phyloP scores from a whole-genome alignment of 2,329 filamentous ascomycete species.

The Penicillium griseofulvum region DNA sequence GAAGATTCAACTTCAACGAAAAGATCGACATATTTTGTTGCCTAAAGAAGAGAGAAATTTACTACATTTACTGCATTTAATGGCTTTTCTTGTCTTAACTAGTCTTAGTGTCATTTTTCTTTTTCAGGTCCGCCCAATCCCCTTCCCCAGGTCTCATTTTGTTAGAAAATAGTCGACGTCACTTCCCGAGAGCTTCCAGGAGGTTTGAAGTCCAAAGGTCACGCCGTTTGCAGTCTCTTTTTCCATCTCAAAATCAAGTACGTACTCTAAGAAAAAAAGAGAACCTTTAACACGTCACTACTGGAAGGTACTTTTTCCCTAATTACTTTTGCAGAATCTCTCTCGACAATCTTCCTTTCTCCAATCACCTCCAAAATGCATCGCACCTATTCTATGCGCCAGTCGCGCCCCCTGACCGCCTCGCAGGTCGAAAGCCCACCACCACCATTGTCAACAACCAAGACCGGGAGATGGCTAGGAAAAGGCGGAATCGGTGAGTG shows the following conservation, averaged over 20 bases:
- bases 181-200: slow-evolving; percentile 9
- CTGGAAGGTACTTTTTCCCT: slow-evolving; percentile 16
- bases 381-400: slow-evolving; percentile 98
- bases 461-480: slow-evolving; percentile 85
- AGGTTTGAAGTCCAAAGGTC: background rate
- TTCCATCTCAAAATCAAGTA: background rate
- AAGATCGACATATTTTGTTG: slow-evolving; percentile 13
- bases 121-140: background rate
- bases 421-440: slow-evolving; percentile 89
- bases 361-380: slow-evolving; percentile 65
- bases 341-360: background rate
- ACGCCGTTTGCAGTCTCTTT: slow-evolving; percentile 18
- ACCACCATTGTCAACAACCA: slow-evolving; percentile 86
- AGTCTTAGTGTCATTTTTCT: background rate
- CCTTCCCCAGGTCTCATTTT: background rate
- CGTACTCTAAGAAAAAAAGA: background rate
- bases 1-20: too few species aligned
- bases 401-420: slow-evolving; percentile 91
- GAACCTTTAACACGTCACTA: slow-evolving; percentile 31
- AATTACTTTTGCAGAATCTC: slow-evolving; percentile 9
- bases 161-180: slow-evolving; percentile 11
- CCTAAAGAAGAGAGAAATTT: background rate
- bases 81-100: background rate
- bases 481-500: slow-evolving; percentile 77
- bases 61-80: background rate